Percentiles rank a stretch among this genome's conserved stretches.
Evolutionary conservation across 148 eudicot genomes (phyloP).

Genomic region (Nepenthes mirabilis): DNA sequence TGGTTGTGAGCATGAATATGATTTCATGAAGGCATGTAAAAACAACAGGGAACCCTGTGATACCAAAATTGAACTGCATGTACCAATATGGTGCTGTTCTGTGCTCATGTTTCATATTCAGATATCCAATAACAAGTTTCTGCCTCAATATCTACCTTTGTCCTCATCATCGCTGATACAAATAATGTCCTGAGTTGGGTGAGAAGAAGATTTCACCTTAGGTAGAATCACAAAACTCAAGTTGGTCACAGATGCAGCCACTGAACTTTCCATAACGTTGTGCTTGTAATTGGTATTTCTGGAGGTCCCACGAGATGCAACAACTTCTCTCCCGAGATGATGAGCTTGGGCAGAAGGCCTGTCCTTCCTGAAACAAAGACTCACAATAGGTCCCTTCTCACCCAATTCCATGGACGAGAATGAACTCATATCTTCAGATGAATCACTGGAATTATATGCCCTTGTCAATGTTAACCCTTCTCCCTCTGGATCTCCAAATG

Average conservation of each 20-base stretch:
- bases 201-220: neutral
- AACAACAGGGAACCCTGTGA: too few species aligned
- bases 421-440: constrained; percentile 9
- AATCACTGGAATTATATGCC: constrained; percentile 1
- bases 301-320: neutral
- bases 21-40: too few species aligned
- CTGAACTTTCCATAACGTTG: neutral
- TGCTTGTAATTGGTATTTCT: neutral
- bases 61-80: too few species aligned
- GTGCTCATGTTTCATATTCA: too few species aligned
- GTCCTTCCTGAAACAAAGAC: constrained; percentile 2
- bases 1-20: too few species aligned
- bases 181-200: neutral
- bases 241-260: neutral
- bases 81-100: too few species aligned
- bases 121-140: too few species aligned
- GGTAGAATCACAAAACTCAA: neutral
- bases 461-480: constrained; percentile 3
- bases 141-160: neutral
- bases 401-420: constrained; percentile 17
- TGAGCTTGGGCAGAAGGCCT: neutral
- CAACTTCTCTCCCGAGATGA: neutral
- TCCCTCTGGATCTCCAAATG: constrained; percentile 7
- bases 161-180: constrained; percentile 5
- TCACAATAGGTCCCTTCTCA: constrained; percentile 9